Evolutionary conservation across 495 filamentous ascomycete species (phyloP).

Genomic region (Podospora pseudocomata): DNA sequence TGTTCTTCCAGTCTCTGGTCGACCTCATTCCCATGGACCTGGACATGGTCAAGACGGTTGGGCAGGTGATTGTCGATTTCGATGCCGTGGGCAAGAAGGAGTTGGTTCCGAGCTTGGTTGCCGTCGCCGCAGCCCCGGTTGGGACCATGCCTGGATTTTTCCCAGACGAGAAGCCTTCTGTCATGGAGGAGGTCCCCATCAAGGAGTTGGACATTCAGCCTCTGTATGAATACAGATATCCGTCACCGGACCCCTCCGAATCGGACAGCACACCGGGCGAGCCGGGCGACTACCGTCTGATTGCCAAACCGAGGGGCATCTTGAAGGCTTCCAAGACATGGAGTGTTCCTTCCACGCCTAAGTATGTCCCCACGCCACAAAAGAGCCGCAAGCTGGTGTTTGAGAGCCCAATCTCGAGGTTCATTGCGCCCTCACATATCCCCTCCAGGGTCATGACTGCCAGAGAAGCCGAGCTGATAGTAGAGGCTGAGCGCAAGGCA

Average conservation of each 20-base stretch:
- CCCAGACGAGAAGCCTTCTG: slow-evolving; percentile 15
- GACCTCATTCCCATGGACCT: slow-evolving; percentile 2
- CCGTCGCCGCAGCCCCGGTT: slow-evolving; percentile 6
- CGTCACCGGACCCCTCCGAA: slow-evolving; percentile 14
- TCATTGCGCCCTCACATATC: slow-evolving; percentile 18
- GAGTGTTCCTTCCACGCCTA: slow-evolving; percentile 15
- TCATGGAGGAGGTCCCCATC: slow-evolving; percentile 25
- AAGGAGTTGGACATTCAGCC: slow-evolving; percentile 19
- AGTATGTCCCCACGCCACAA: slow-evolving; percentile 26
- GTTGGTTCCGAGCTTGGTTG: slow-evolving; percentile 29
- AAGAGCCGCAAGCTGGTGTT: slow-evolving; percentile 27
- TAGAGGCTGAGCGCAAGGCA: slow-evolving; percentile 14
- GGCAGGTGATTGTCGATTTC: slow-evolving; percentile 37
- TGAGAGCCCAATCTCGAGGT: slow-evolving; percentile 25
- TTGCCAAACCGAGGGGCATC: slow-evolving; percentile 26
- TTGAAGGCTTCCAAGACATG: slow-evolving; percentile 26
- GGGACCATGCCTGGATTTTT: slow-evolving; percentile 18
- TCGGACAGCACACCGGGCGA: not conserved
- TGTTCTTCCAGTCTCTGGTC: slow-evolving; percentile 18
- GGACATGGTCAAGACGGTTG: slow-evolving; percentile 11
- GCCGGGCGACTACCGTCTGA: slow-evolving; percentile 12
- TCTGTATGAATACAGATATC: slow-evolving; percentile 19
- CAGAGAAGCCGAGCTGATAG: slow-evolving; percentile 10
- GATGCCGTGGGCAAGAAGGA: slow-evolving; percentile 39
- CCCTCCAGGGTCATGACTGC: slow-evolving; percentile 21